These are phyloP conservation scores for Pseudocercospora vitis DNA, from an alignment of 2,329 filamentous ascomycete genomes.

Conservation along the genomic window DNA sequence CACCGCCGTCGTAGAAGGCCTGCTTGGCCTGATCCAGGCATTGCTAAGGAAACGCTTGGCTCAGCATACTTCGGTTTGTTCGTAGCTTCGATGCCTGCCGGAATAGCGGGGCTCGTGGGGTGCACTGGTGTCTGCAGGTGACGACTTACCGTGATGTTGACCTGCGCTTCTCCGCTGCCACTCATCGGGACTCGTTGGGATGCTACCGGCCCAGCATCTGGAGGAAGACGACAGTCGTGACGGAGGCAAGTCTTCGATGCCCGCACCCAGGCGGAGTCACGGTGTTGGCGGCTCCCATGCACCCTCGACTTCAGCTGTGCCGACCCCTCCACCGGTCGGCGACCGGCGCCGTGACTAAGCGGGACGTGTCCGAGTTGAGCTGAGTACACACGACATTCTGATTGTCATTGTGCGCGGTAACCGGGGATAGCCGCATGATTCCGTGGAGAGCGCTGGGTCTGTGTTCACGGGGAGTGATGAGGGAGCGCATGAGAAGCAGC, in stretches of 20 bases:
- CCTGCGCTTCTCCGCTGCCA: slow-evolving; percentile 20
- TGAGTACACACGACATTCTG: no score
- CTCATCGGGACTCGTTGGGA: slow-evolving; percentile 8
- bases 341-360: no score
- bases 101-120: slow-evolving; percentile 7
- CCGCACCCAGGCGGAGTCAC: not conserved
- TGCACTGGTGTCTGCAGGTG: slow-evolving; percentile 5
- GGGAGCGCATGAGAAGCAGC: no score
- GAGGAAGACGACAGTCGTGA: not conserved
- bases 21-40: slow-evolving; percentile 32
- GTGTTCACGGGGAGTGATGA: no score
- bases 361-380: no score
- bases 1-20: slow-evolving; percentile 33
- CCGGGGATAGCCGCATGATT: no score
- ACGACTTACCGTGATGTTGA: slow-evolving; percentile 23
- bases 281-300: slow-evolving; percentile 7
- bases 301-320: no score
- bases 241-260: not conserved
- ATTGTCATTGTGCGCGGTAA: no score
- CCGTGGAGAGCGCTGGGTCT: no score
- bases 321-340: no score
- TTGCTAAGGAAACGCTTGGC: slow-evolving; percentile 11
- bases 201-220: slow-evolving; percentile 1
- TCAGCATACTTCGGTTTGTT: not conserved
- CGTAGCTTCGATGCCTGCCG: not conserved